These are phyloP conservation scores for Lignosus rhinocerotis DNA, from an alignment of 1,284 basidiomycete genomes.

Conservation along the genomic window DNA sequence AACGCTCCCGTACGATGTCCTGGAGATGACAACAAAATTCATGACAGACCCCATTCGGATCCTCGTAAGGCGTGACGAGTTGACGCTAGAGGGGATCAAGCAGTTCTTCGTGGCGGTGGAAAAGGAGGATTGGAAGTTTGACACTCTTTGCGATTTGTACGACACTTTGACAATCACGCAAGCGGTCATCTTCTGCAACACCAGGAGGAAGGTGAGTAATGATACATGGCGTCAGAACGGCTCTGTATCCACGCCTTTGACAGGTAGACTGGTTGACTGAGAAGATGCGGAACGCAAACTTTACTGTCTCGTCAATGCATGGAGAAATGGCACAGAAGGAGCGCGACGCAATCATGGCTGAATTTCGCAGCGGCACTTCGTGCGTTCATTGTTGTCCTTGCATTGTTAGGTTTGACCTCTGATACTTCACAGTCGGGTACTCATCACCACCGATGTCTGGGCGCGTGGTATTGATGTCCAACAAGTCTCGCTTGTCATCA, in stretches of 20 bases:
- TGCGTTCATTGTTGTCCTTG: conserved; percentile 41
- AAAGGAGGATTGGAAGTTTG: conserved; percentile 99
- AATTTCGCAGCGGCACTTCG: conserved; percentile 95
- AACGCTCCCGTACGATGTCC: conserved; percentile 94
- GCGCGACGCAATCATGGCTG: conserved; percentile 97
- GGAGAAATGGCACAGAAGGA: conserved; percentile 99
- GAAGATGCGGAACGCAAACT: conserved; percentile 97
- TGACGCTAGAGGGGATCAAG: conserved; percentile 99
- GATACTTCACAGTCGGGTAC: conserved; percentile 65
- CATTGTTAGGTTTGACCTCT: background rate
- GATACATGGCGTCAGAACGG: background rate
- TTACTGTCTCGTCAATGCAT: conserved; percentile 97
- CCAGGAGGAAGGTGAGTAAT: conserved; percentile 81
- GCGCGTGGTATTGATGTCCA: conserved; percentile 98
- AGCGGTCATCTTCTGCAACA: conserved; percentile 99
- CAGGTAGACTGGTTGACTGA: conserved; percentile 99
- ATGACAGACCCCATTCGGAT: conserved; percentile 99
- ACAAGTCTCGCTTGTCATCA: conserved; percentile 97
- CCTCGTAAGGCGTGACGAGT: conserved; percentile 99
- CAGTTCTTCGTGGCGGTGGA: conserved; percentile 99
- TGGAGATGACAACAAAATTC: conserved; percentile 99
- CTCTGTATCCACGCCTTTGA: background rate
- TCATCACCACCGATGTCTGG: conserved; percentile 98
- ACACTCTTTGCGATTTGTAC: conserved; percentile 97
- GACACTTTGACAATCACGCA: conserved; percentile 99